phyloP scores from a whole-genome alignment of 116 monocot genomes.

The Iris pallida region DNA sequence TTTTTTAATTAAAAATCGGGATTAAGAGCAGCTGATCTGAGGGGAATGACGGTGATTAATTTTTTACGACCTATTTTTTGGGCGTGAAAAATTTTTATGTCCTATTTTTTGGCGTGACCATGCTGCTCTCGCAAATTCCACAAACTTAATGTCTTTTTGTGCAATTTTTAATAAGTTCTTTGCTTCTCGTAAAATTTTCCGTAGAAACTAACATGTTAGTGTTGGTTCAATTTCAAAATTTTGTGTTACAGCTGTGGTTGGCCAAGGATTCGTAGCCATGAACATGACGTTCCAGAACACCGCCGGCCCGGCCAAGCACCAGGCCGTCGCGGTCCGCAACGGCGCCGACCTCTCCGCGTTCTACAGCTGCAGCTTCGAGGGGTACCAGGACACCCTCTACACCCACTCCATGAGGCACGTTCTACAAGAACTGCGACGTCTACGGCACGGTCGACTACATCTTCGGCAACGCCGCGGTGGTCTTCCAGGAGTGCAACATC shows the following conservation, averaged over 20 bases:
- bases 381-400: conserved; percentile 20
- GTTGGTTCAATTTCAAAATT: no score
- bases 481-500: conserved; percentile 21
- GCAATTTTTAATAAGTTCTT: no score
- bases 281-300: conserved; percentile 28
- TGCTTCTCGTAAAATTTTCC: no score
- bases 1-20: no score
- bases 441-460: conserved; percentile 25
- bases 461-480: conserved; percentile 20
- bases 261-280: conserved; percentile 20
- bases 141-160: no score
- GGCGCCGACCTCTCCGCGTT: conserved; percentile 26
- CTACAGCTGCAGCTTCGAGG: conserved; percentile 26
- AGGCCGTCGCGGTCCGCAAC: conserved; percentile 21
- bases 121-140: no score
- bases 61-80: no score
- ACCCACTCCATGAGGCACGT: conserved; percentile 22
- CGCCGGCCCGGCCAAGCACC: conserved; percentile 19
- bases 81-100: no score
- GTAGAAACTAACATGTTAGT: no score
- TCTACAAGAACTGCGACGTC: conserved; percentile 13
- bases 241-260: conserved; percentile 12
- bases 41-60: no score
- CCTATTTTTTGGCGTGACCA: no score
- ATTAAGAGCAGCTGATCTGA: no score